A percentile compares a stretch with the other conserved stretches of the same genome.
phyloP scores from a whole-genome alignment of 495 filamentous ascomycete species.

The Xylaria palmicola region DNA sequence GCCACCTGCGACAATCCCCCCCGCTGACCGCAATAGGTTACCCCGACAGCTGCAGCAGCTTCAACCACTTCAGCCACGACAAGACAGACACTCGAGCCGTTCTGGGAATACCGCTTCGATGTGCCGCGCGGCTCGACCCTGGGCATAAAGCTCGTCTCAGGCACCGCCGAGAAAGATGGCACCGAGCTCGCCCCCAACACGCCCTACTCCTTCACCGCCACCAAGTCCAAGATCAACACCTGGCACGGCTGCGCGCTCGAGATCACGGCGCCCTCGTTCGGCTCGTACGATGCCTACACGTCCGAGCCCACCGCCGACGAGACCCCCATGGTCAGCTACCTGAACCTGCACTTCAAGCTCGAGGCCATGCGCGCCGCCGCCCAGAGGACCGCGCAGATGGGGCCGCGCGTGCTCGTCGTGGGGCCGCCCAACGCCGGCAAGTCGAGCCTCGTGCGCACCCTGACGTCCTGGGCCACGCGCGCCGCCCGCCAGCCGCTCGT shows the following conservation, averaged over 20 bases:
- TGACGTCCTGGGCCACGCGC: slow-evolving; percentile 79
- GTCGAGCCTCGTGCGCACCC: slow-evolving; percentile 75
- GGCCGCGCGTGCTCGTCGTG: slow-evolving; percentile 80
- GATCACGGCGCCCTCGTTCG: slow-evolving; percentile 54
- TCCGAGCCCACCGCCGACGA: slow-evolving; percentile 80
- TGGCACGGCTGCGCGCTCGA: slow-evolving; percentile 87
- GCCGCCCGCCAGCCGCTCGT: slow-evolving; percentile 75
- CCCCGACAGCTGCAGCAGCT: slow-evolving; percentile 21
- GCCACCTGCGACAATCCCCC: background rate
- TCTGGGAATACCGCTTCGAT: slow-evolving; percentile 89
- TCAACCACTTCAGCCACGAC: slow-evolving; percentile 22
- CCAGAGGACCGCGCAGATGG: slow-evolving; percentile 50
- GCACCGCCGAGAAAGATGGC: slow-evolving; percentile 93
- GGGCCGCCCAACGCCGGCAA: slow-evolving; percentile 83
- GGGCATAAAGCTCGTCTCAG: slow-evolving; percentile 59
- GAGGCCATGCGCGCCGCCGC: slow-evolving; percentile 61
- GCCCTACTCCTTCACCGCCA: slow-evolving; percentile 77
- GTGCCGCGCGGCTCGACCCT: slow-evolving; percentile 66
- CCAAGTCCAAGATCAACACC: slow-evolving; percentile 84
- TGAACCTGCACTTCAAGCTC: slow-evolving; percentile 85
- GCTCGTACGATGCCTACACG: slow-evolving; percentile 48
- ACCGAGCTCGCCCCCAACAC: slow-evolving; percentile 84
- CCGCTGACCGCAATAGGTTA: slow-evolving; percentile 16
- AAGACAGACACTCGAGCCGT: slow-evolving; percentile 41
- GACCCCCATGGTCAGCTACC: slow-evolving; percentile 76